A percentile compares a stretch with the other conserved stretches of the same genome.
phyloP scores from a whole-genome alignment of 108 stramenopile species.

The Craspedostauros australis region DNA sequence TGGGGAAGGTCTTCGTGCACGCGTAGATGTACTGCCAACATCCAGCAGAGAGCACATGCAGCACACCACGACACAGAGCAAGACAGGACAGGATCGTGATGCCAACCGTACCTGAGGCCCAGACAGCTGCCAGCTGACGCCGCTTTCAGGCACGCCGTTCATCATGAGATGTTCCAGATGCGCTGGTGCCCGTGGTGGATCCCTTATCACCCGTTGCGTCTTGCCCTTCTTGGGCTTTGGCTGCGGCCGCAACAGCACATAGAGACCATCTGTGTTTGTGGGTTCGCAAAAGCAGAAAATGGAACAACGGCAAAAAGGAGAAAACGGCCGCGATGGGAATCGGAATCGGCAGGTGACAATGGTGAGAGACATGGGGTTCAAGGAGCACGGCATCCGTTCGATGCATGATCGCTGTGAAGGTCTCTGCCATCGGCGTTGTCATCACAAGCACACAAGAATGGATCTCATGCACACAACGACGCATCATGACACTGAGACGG shows the following conservation, averaged over 20 bases:
- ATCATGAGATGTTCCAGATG: slow-evolving; percentile 33
- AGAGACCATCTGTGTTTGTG: slow-evolving; percentile 71
- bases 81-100: too few relatives aligned
- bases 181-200: slow-evolving; percentile 27
- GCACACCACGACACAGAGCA: too few relatives aligned
- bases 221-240: slow-evolving; percentile 19
- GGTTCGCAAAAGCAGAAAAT: too few relatives aligned
- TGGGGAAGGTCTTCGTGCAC: too few relatives aligned
- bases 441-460: neutral
- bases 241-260: slow-evolving; percentile 54
- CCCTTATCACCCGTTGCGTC: slow-evolving; percentile 4
- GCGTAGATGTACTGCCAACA: too few relatives aligned
- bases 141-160: slow-evolving; percentile 19
- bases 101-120: too few relatives aligned
- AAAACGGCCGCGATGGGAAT: neutral
- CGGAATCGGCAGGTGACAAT: too few relatives aligned
- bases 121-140: slow-evolving; percentile 55
- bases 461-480: neutral
- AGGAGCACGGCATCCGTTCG: too few relatives aligned
- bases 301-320: slow-evolving; percentile 1
- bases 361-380: too few relatives aligned
- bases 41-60: too few relatives aligned
- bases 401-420: neutral
- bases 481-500: slow-evolving; percentile 2
- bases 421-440: neutral